A percentile compares a stretch with the other conserved stretches of the same genome.
Evolutionary conservation across 2,329 filamentous ascomycete genomes (phyloP).

Genomic region (Claviceps africana): DNA sequence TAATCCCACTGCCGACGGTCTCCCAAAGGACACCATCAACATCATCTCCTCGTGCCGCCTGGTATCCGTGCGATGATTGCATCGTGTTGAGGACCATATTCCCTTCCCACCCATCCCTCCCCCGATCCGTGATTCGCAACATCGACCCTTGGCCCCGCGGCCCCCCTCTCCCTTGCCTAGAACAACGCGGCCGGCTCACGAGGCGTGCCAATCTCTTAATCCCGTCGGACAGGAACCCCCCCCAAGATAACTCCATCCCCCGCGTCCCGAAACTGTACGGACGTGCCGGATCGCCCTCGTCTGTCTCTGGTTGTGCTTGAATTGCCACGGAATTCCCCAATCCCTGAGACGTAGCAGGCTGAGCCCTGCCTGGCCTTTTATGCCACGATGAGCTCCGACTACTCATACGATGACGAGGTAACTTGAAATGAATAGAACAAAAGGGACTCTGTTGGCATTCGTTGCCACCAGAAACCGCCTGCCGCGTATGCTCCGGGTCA

Average conservation of each 20-base stretch:
- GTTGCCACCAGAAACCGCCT: neutral
- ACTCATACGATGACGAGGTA: conserved; percentile 94
- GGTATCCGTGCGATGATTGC: neutral
- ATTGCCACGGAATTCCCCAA: neutral
- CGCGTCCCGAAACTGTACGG: neutral
- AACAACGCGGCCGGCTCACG: too few relatives aligned
- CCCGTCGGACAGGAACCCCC: neutral
- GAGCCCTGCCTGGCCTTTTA: conserved; percentile 19
- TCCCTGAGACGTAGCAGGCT: conserved; percentile 14
- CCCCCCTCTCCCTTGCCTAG: neutral
- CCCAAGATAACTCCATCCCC: neutral
- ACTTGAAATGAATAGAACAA: conserved; percentile 5
- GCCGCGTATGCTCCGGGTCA: neutral
- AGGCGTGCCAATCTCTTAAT: neutral
- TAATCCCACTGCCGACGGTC: conserved; percentile 19
- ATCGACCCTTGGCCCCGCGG: neutral
- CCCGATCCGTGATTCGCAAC: neutral
- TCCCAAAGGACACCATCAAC: conserved; percentile 5
- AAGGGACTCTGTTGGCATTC: neutral
- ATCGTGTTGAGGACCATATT: neutral
- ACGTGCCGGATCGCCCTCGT: conserved; percentile 2
- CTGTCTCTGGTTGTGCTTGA: neutral
- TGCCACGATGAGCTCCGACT: conserved; percentile 74
- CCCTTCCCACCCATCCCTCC: neutral
- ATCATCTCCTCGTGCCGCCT: neutral